These are phyloP conservation scores for Pyrus pyrifolia DNA, from an alignment of 306 rosid species.

Conservation along the genomic window DNA sequence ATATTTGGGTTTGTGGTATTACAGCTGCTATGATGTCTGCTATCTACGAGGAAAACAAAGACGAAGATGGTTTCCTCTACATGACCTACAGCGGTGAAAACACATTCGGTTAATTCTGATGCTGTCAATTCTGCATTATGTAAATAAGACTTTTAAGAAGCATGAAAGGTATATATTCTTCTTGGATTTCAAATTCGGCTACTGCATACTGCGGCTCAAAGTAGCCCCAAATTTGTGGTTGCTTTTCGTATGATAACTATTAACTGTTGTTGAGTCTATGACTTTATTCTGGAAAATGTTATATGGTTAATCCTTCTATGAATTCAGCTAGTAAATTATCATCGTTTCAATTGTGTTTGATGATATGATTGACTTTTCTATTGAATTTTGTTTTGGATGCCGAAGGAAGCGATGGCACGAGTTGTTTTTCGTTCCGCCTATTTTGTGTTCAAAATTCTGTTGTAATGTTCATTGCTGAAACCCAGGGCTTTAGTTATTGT, in stretches of 20 bases:
- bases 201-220: neutral
- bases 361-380: neutral
- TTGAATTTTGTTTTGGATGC: too few relatives aligned
- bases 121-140: conserved; percentile 5
- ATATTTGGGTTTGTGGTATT: conserved; percentile 18
- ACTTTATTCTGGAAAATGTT: conserved; percentile 6
- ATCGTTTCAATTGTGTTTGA: neutral
- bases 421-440: too few relatives aligned
- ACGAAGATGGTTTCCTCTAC: conserved; percentile 82
- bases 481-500: too few relatives aligned
- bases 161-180: conserved; percentile 20
- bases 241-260: neutral
- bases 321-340: neutral
- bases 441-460: too few relatives aligned
- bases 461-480: too few relatives aligned
- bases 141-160: conserved; percentile 13
- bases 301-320: conserved; percentile 3
- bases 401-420: too few relatives aligned
- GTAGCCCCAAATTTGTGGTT: neutral
- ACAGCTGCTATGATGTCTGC: conserved; percentile 93
- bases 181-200: conserved; percentile 10
- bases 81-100: conserved; percentile 93
- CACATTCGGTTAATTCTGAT: conserved; percentile 53
- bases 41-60: conserved; percentile 78
- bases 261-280: neutral